Evolutionary conservation across 345 rosid genomes (phyloP).

Genomic region (Melaleuca alternifolia): DNA sequence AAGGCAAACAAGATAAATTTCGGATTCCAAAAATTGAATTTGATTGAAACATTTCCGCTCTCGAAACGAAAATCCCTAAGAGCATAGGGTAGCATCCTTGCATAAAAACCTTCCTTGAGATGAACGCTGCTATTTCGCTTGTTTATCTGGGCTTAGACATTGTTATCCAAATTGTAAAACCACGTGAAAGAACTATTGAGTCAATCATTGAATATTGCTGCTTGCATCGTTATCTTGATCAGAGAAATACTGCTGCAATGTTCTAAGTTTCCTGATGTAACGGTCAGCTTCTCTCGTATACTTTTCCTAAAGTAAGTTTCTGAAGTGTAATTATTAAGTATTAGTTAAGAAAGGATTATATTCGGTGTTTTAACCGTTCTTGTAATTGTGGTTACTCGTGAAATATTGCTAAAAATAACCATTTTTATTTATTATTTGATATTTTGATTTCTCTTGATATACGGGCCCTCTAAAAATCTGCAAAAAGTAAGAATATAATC

Average conservation of each 20-base stretch:
- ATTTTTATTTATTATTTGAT: neutral
- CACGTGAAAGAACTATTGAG: neutral
- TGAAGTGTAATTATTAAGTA: no score
- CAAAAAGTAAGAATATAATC: no score
- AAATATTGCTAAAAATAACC: neutral
- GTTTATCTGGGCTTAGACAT: neutral
- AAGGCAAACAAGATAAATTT: no score
- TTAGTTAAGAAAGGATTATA: neutral
- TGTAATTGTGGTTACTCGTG: no score
- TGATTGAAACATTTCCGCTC: no score
- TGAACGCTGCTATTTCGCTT: neutral
- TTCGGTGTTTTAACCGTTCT: neutral
- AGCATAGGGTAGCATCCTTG: neutral
- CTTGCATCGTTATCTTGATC: neutral
- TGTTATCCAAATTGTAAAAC: neutral
- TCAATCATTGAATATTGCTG: neutral
- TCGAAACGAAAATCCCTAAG: no score
- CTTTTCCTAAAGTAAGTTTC: neutral
- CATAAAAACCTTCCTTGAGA: neutral
- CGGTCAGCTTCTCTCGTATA: neutral
- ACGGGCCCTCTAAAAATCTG: neutral
- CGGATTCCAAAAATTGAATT: no score
- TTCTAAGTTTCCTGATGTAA: neutral
- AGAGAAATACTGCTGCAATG: neutral
- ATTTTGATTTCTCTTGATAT: neutral